Conservation (phyloP, 768 basidiomycete species). For the Pleurotus cornucopiae region DNA sequence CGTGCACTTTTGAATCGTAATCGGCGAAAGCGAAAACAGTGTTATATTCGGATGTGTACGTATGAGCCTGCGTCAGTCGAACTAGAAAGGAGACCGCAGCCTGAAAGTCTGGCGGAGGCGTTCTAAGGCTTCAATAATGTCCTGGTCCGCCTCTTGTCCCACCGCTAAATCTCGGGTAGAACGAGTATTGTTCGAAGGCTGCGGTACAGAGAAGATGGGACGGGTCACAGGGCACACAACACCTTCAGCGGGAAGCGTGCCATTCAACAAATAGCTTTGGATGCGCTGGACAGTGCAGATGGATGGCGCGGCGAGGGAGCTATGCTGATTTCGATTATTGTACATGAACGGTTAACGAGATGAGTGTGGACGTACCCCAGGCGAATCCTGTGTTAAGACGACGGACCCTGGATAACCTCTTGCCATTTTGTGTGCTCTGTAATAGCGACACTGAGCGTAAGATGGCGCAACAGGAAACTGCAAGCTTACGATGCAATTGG, state of each 20-base stretch:
- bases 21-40: too few species aligned
- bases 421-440: constrained; percentile 36
- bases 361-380: constrained; percentile 25
- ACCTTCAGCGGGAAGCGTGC: constrained; percentile 32
- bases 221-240: constrained; percentile 33
- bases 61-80: too few species aligned
- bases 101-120: background rate
- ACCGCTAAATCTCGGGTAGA: too few species aligned
- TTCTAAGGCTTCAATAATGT: background rate
- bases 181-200: too few species aligned
- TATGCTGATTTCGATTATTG: constrained; percentile 11
- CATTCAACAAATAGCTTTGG: constrained; percentile 34
- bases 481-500: constrained; percentile 8
- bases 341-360: background rate
- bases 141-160: background rate
- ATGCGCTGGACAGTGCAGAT: constrained; percentile 24
- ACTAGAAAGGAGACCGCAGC: background rate
- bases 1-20: too few species aligned
- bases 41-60: too few species aligned
- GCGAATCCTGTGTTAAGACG: constrained; percentile 37
- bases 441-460: background rate
- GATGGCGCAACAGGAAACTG: background rate
- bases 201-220: constrained; percentile 16
- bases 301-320: constrained; percentile 16
- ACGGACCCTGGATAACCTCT: constrained; percentile 31